A percentile compares a stretch with the other conserved stretches of the same genome.
Evolutionary conservation across 352 stramenopile genomes (phyloP).

Genomic region (Pythium rishiriense): DNA sequence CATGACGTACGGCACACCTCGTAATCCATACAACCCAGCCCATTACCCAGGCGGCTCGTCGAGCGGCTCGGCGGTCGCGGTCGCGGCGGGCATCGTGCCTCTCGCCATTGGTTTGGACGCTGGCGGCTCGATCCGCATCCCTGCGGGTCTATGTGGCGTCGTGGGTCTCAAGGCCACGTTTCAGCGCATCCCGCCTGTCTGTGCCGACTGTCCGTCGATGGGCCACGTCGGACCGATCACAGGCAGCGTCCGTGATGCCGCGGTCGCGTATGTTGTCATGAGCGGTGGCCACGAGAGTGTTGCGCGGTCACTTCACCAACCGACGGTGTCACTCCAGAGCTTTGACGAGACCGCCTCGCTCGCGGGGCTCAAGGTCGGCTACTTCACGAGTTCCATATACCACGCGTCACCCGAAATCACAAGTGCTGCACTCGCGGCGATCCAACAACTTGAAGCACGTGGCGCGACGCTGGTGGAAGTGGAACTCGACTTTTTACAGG

Average conservation of each 20-base stretch:
- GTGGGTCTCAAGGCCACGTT: slow-evolving; percentile 91
- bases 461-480: slow-evolving; percentile 80
- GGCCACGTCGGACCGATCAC: slow-evolving; percentile 83
- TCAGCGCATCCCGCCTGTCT: slow-evolving; percentile 62
- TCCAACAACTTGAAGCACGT: slow-evolving; percentile 49
- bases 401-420: slow-evolving; percentile 68
- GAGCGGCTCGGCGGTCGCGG: slow-evolving; percentile 85
- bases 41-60: slow-evolving; percentile 91
- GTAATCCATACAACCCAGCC: slow-evolving; percentile 85
- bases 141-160: slow-evolving; percentile 84
- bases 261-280: slow-evolving; percentile 85
- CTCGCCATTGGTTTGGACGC: slow-evolving; percentile 87
- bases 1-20: slow-evolving; percentile 64
- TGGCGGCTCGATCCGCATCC: slow-evolving; percentile 90
- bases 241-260: slow-evolving; percentile 71
- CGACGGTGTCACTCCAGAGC: slow-evolving; percentile 43
- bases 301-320: slow-evolving; percentile 49
- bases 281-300: slow-evolving; percentile 54
- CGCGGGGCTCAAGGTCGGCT: slow-evolving; percentile 69
- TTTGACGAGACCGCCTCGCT: slow-evolving; percentile 68
- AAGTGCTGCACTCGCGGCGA: slow-evolving; percentile 38
- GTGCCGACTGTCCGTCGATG: slow-evolving; percentile 58
- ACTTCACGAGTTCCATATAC: slow-evolving; percentile 76
- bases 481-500: slow-evolving; percentile 68
- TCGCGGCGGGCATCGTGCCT: slow-evolving; percentile 87